Evolutionary conservation across 2,329 filamentous ascomycete species (phyloP), one percentile per base, ranked within the genome.

Genomic region (Neonectria neomacrospora): DNA sequence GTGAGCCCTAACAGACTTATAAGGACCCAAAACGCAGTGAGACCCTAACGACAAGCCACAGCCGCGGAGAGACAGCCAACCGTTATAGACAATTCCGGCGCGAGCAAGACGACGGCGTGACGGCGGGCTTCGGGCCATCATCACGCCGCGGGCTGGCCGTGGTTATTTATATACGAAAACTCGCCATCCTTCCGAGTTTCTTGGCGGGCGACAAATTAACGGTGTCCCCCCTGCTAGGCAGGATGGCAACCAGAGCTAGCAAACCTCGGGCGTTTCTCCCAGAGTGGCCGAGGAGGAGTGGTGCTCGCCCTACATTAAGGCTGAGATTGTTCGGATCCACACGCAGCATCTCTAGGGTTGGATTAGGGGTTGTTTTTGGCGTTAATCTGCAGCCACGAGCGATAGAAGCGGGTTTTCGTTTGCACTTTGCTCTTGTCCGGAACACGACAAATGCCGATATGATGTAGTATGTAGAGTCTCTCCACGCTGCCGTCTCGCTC

Each of bases 101-200:
- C 28, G 16, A 48, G 8, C 18, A 28, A 57, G 11, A 23, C 42
- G 14, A 23, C 44, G 28, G 30, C 30, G 30, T 30, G 16, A 48
- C 37, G 44, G 12, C 22, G n/a, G 30, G 23, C 8, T 11, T 45
- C 60, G 60, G 60, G 41, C 12, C 23, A 54, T 48, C 44, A 28
- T 58, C 54, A 44, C 16, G 60, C 60, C 60, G 60, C 48, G 28
- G 47, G 32, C 30, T 18, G 41, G 37, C 53, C 42, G 14, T 52
- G 58, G 53, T 61, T 61, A 61, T 57, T 56, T 61, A 61, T 57
- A 47, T 56, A 47, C 54, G 22, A 41, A 18, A 20, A 41, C 37
- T 20, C n/a, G 37, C 37, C 9, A 37, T 20, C 37, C 37, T 18
- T 41, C 37, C 9, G n/a, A 18, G 9, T 4, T 2, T 37, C 34